Evolutionary conservation across 129 eudicot species (phyloP), one percentile per base, ranked within the genome.

Genomic region (Erigeron canadensis): DNA sequence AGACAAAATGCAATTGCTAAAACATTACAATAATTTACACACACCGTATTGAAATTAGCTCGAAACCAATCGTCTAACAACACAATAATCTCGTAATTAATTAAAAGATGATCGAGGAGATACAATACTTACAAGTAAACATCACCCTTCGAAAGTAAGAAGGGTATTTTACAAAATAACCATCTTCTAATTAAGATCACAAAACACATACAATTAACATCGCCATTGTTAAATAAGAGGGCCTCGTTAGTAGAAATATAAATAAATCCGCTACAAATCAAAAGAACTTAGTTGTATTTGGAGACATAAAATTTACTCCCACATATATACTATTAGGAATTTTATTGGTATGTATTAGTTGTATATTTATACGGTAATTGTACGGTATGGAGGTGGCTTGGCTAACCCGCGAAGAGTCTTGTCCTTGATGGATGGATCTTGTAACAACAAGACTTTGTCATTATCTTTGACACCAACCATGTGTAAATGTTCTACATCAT

Each of bases 371-470:
- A 87, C 93, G 21, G 45, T 83, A 43, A 87, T 81, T 17, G 88
- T 83, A 4, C 67, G 88, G 73, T 73, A 79, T 51, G 77, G 45
- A n/a, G 88, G 38, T 11, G 76, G 77, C 64, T 70, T 70, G 48
- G 47, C 47, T 70, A 77, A 50, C 34, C 70, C 81, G 0, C 61
- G 67, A 39, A 75, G 91, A 55, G 88, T 91, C 78, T 65, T 78
- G 62, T 84, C 97, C 73, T 86, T 88, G 63, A 91, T 79, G 55
- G 95, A 87, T 38, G 97, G 97, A 72, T 91, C 97, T 85, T 91
- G 85, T 16, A 91, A 67, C 68, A 91, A 41, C 38, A 91, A 75
- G 62, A 91, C 87, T 47, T 91, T 91, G 83, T 86, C 97, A 6
- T 88, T 84, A 80, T 88, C 88, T 70, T 72, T 77, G 40, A 91